A percentile compares a stretch with the other conserved stretches of the same genome.
Conservation (phyloP, 2,329 filamentous ascomycete species). For the Fusarium bulbicola region DNA sequence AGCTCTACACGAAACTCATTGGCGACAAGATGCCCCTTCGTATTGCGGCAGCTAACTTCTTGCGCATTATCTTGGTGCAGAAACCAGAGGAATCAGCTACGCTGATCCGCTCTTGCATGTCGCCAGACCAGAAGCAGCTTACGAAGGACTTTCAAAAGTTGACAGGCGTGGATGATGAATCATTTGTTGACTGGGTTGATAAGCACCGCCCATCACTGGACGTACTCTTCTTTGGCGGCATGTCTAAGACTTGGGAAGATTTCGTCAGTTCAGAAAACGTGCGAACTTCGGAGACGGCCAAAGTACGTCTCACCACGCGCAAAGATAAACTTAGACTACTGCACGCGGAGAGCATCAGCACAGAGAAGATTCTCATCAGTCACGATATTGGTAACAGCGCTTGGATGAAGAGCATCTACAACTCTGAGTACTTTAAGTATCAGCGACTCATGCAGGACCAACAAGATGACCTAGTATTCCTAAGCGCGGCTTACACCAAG, state of each 20-base stretch:
- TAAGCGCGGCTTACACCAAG: slow-evolving; percentile 78
- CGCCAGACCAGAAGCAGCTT: slow-evolving; percentile 75
- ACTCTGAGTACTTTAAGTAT: slow-evolving; percentile 90
- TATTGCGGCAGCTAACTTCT: slow-evolving; percentile 80
- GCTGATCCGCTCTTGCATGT: slow-evolving; percentile 77
- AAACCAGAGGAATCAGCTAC: slow-evolving; percentile 83
- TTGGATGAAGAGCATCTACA: slow-evolving; percentile 96
- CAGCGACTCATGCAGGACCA: slow-evolving; percentile 91
- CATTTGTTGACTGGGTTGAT: slow-evolving; percentile 90
- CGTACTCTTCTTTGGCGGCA: slow-evolving; percentile 79
- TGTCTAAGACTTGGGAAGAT: slow-evolving; percentile 86
- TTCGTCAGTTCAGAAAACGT: slow-evolving; percentile 87
- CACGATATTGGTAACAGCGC: slow-evolving; percentile 88
- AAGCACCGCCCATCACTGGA: slow-evolving; percentile 82
- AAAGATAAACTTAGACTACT: slow-evolving; percentile 85
- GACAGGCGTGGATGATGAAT: slow-evolving; percentile 86
- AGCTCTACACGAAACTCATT: slow-evolving; percentile 89
- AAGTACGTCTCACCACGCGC: slow-evolving; percentile 74
- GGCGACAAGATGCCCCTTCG: slow-evolving; percentile 74
- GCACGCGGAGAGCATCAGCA: slow-evolving; percentile 73
- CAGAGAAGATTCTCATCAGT: slow-evolving; percentile 77
- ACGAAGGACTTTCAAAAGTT: slow-evolving; percentile 83
- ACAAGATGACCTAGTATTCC: slow-evolving; percentile 85
- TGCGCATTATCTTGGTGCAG: slow-evolving; percentile 92
- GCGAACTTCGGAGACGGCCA: slow-evolving; percentile 79